A percentile compares a stretch with the other conserved stretches of the same genome.
Evolutionary conservation across 1,284 basidiomycete genomes (phyloP).

Genomic region (Kwoniella shivajii): DNA sequence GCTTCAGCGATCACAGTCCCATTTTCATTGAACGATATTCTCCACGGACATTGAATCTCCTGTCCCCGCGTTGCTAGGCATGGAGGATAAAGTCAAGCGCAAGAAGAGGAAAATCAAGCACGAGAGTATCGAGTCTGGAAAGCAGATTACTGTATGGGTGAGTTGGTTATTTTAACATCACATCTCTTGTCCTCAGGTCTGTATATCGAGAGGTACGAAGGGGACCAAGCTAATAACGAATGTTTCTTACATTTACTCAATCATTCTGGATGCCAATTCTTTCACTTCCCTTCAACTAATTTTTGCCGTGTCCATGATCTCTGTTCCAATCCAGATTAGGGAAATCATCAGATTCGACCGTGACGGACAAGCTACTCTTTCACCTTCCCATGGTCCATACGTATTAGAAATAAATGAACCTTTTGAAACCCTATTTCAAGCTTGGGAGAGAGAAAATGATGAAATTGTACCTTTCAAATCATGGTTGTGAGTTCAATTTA

Average conservation of each 20-base stretch:
- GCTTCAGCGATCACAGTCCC: no score
- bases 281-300: no score
- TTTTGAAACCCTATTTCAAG: not conserved
- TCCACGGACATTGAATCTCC: no score
- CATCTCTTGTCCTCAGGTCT: not conserved
- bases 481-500: slow-evolving; percentile 6
- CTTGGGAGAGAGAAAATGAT: not conserved
- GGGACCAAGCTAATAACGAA: no score
- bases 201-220: no score
- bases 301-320: no score
- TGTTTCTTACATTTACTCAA: no score
- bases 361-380: not conserved
- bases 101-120: not conserved
- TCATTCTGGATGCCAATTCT: no score
- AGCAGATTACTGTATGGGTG: not conserved
- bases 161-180: not conserved
- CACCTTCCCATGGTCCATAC: not conserved
- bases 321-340: no score
- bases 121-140: not conserved
- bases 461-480: not conserved
- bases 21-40: no score
- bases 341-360: not conserved
- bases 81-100: not conserved
- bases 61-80: no score
- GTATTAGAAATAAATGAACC: not conserved